phyloP scores from a whole-genome alignment of 1,284 basidiomycete genomes.

The Ceratobasidium sp. region DNA sequence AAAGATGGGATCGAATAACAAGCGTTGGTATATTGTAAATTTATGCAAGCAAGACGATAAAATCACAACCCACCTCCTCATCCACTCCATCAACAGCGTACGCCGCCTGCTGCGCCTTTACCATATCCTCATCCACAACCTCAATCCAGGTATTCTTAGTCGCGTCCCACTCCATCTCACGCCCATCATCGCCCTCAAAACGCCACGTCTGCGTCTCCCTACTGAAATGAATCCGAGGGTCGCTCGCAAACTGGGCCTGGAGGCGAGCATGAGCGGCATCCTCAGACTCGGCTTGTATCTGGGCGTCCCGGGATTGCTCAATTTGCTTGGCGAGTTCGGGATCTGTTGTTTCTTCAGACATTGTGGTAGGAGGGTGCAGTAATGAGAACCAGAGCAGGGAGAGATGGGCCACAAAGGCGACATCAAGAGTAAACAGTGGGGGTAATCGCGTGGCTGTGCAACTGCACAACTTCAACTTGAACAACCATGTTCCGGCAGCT shows the following conservation, averaged over 20 bases:
- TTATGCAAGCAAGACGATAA: conserved; percentile 40
- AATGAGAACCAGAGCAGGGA: neutral
- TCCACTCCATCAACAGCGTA: conserved; percentile 92
- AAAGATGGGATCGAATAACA: conserved; percentile 43
- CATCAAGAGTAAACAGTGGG: conserved; percentile 22
- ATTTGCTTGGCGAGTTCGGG: conserved; percentile 28
- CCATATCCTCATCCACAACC: conserved; percentile 84
- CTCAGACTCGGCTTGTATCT: conserved; percentile 26
- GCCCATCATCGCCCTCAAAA: conserved; percentile 87
- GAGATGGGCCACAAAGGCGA: neutral
- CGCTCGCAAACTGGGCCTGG: conserved; percentile 67
- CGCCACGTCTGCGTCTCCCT: conserved; percentile 82
- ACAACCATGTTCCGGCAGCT: conserved; percentile 16
- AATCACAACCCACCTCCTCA: conserved; percentile 73
- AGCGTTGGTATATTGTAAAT: neutral
- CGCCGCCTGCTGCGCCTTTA: conserved; percentile 89
- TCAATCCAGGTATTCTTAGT: conserved; percentile 81
- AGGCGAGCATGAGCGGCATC: conserved; percentile 28
- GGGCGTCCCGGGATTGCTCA: conserved; percentile 25
- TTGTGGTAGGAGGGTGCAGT: neutral
- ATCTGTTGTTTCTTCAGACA: conserved; percentile 15
- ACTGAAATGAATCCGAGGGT: conserved; percentile 84
- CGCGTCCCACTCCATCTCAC: conserved; percentile 88
- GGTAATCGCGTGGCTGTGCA: conserved; percentile 14
- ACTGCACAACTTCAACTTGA: neutral